Conservation (phyloP, 2,329 filamentous ascomycete genomes). For the Diaporthe ilicicola region DNA sequence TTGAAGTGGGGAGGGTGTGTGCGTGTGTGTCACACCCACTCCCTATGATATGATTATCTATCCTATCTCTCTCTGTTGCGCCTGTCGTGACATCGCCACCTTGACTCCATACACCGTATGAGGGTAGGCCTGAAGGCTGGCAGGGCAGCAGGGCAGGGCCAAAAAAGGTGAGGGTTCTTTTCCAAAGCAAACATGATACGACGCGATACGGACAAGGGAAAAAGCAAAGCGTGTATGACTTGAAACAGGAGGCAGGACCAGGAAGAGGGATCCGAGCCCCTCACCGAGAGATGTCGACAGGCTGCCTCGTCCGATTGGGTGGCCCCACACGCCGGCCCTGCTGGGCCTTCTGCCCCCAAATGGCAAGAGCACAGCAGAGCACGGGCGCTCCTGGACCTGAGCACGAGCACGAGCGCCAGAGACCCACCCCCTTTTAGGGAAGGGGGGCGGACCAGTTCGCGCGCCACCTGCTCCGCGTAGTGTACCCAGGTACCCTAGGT, state of each 20-base stretch:
- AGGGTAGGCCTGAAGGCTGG: background rate
- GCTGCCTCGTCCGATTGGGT: slow-evolving; percentile 24
- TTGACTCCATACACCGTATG: background rate
- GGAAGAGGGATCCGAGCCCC: slow-evolving; percentile 23
- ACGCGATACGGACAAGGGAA: slow-evolving; percentile 7
- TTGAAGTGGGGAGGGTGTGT: background rate
- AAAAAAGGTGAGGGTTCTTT: background rate
- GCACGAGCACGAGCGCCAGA: slow-evolving; percentile 9
- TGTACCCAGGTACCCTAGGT: background rate
- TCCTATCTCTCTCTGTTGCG: background rate
- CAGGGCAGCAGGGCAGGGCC: too few species aligned
- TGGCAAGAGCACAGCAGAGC: slow-evolving; percentile 2
- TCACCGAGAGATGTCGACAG: slow-evolving; percentile 21
- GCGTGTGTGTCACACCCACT: background rate
- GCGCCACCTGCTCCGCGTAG: slow-evolving; percentile 4
- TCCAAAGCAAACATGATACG: slow-evolving; percentile 6
- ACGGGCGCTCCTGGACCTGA: background rate
- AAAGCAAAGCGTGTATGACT: slow-evolving; percentile 5
- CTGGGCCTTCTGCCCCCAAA: background rate
- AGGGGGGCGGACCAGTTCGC: slow-evolving; percentile 7
- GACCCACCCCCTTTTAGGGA: slow-evolving; percentile 24
- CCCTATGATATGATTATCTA: background rate
- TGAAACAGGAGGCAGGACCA: slow-evolving; percentile 31
- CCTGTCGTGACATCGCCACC: background rate
- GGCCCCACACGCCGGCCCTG: background rate